Evolutionary conservation across 2,329 filamentous ascomycete species (phyloP), one percentile per base, ranked within the genome.

Genomic region (Clarireedia hainanense): DNA sequence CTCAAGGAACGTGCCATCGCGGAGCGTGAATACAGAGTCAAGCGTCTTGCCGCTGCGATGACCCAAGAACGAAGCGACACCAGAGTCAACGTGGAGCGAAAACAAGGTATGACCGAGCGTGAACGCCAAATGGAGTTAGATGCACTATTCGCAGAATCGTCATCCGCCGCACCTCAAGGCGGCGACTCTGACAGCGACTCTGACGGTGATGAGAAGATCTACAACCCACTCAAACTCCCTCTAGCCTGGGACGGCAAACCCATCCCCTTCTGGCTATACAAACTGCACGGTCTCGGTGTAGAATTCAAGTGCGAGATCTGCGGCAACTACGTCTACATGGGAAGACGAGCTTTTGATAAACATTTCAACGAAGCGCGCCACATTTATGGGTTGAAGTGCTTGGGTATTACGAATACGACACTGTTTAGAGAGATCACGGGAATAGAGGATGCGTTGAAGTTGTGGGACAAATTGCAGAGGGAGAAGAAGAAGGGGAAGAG

Each of bases 271-370:
- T 99, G 94, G 94, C 80, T 99, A 15, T 99, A 97, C 78, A 94
- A 96, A 64, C 79, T 99, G 15, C 94, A 99, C 68, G 94, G 94
- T 1, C 76, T 99, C 26, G 94, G 94, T 7, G 91, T 96, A 12
- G 94, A 99, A 65, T 96, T 96, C 64, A 80, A 88, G 0, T 99
- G 94, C 75, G 92, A 99, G 70, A 89, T 99, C 56, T 99, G 94
- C 68, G 94, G 94, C 55, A 97, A 97, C 72, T 96, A 91, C 67
- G 91, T 96, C n/a, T 97, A 97, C 75, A 96, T 96, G 88, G 94
- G 94, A 15, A 81, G 94, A 24, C 83, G 94, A 50, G 91, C 91
- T 1, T 99, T 96, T 65, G 94, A 99, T 70, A 99, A 99, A 76
- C 94, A 99, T 71, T 99, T 99, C 74, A 95, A 91, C 63, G 94